Percentiles rank a stretch among this genome's conserved stretches.
Conservation (phyloP, 2,329 filamentous ascomycete species). For the Aspergillus niger region DNA sequence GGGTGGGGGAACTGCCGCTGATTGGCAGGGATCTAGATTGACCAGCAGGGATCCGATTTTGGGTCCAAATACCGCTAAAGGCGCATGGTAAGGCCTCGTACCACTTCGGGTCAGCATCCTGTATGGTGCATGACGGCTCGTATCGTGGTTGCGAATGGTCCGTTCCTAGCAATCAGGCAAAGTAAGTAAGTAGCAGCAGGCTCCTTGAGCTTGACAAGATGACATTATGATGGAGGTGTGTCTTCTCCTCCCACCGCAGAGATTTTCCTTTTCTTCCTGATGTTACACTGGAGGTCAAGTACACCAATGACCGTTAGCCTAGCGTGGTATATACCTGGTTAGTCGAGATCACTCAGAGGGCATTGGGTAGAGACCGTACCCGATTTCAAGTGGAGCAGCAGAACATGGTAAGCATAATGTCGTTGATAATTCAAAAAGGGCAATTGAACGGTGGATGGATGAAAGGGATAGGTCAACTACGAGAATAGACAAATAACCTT, state of each 20-base stretch:
- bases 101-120: slow-evolving; percentile 14
- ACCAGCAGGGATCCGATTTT: slow-evolving; percentile 29
- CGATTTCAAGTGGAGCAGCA: slow-evolving; percentile 11
- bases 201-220: slow-evolving; percentile 7
- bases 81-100: slow-evolving; percentile 19
- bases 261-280: neutral
- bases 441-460: neutral
- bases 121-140: slow-evolving; percentile 18
- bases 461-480: neutral
- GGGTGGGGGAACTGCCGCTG: slow-evolving; percentile 27
- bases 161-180: slow-evolving; percentile 1
- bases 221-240: slow-evolving; percentile 8
- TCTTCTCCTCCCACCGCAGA: slow-evolving; percentile 5
- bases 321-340: neutral
- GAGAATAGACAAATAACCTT: neutral
- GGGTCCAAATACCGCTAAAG: slow-evolving; percentile 21
- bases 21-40: slow-evolving; percentile 36
- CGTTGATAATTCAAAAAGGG: neutral
- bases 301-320: slow-evolving; percentile 5
- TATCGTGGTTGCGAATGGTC: slow-evolving; percentile 13
- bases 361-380: slow-evolving; percentile 7
- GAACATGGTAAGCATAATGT: neutral
- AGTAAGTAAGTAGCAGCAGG: neutral
- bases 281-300: slow-evolving; percentile 6
- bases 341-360: neutral